Conservation (phyloP, 495 filamentous ascomycete genomes). For the Penicillium coprophilum region DNA sequence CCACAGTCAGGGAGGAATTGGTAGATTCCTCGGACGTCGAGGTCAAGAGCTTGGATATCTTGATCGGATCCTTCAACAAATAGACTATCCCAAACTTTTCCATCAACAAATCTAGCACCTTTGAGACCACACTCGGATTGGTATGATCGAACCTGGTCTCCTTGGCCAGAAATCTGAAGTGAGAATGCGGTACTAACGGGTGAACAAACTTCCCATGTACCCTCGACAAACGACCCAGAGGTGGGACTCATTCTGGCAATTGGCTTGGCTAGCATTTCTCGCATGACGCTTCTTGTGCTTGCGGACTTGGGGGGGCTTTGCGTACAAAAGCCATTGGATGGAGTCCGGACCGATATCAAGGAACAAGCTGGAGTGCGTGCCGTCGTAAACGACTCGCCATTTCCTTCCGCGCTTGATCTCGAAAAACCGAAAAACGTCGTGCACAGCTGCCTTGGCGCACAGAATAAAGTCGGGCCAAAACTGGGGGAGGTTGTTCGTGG, state of each 20-base stretch:
- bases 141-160: constrained; percentile 25
- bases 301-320: constrained; percentile 39
- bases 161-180: constrained; percentile 26
- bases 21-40: constrained; percentile 58
- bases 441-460: constrained; percentile 32
- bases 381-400: constrained; percentile 57
- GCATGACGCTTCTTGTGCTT: constrained; percentile 39
- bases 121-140: constrained; percentile 43
- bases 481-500: constrained; percentile 1
- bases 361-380: constrained; percentile 46
- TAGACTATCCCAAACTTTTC: constrained; percentile 44
- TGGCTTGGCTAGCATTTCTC: constrained; percentile 52
- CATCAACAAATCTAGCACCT: constrained; percentile 27
- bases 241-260: constrained; percentile 53
- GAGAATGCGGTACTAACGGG: constrained; percentile 34
- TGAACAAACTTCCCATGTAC: constrained; percentile 53
- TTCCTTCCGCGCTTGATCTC: constrained; percentile 46
- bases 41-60: constrained; percentile 32
- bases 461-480: constrained; percentile 42
- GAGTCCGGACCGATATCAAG: constrained; percentile 43
- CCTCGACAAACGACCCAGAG: constrained; percentile 32
- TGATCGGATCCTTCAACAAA: constrained; percentile 32
- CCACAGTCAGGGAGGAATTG: constrained; percentile 61
- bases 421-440: constrained; percentile 46
- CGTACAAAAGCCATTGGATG: constrained; percentile 57